phyloP scores from a whole-genome alignment of 768 basidiomycete genomes.

The Psilocybe cubensis region DNA sequence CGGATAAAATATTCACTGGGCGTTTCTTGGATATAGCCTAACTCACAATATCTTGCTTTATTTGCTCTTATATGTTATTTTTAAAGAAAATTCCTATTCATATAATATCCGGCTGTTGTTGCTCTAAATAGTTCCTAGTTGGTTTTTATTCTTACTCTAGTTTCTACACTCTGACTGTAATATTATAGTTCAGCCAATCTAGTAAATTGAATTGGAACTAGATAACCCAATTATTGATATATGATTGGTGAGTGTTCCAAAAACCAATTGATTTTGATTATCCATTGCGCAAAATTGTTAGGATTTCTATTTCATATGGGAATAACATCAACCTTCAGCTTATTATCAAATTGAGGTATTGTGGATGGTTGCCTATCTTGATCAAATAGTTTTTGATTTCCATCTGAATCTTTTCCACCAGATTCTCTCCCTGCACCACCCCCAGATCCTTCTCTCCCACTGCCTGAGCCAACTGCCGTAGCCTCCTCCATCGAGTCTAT shows the following conservation, averaged over 20 bases:
- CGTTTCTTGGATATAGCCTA: conserved; percentile 24
- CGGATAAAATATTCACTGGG: conserved; percentile 38
- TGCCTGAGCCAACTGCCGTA: too few relatives aligned
- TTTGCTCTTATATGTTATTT: conserved; percentile 28
- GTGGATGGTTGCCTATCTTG: neutral
- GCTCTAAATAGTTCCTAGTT: conserved; percentile 30
- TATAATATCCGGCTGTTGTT: conserved; percentile 29
- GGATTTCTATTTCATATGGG: conserved; percentile 4
- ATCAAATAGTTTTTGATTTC: neutral
- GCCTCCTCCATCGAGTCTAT: too few relatives aligned
- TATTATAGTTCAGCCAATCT: neutral
- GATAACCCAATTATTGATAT: neutral
- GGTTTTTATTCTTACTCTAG: conserved; percentile 12
- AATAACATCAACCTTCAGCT: neutral
- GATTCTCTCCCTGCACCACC: neutral
- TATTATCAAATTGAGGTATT: neutral
- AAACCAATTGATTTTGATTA: neutral
- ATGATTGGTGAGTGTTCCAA: neutral
- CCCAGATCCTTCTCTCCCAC: too few relatives aligned
- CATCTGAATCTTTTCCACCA: neutral
- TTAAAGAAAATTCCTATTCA: conserved; percentile 34
- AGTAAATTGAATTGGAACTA: neutral
- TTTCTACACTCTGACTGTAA: neutral
- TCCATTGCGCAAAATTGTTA: neutral
- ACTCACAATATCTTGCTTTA: conserved; percentile 29